These are phyloP conservation scores for Apiotrichum gracile DNA, from an alignment of 1,284 basidiomycete species.

Conservation along the genomic window DNA sequence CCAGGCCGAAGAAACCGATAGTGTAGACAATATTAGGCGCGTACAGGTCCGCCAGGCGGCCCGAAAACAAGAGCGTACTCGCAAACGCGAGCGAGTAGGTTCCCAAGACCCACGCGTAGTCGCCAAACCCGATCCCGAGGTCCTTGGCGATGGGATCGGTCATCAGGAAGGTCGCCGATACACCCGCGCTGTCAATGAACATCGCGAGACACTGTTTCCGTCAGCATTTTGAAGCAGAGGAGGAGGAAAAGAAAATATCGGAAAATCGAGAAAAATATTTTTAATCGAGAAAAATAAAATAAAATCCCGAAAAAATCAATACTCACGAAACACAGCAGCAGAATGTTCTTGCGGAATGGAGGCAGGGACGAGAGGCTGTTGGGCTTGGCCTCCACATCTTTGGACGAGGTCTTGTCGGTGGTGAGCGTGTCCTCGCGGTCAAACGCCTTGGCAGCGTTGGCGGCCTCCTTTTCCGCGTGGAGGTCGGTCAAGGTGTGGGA, in stretches of 20 bases:
- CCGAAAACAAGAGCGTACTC: conserved; percentile 34
- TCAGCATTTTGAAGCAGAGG: no score
- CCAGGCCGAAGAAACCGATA: conserved; percentile 39
- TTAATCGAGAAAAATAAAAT: no score
- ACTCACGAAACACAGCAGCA: conserved; percentile 33
- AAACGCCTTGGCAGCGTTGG: not conserved
- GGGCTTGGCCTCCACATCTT: not conserved
- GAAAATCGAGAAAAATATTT: no score
- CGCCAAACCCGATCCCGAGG: conserved; percentile 24
- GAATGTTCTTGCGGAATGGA: conserved; percentile 24
- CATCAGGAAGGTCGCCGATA: conserved; percentile 40
- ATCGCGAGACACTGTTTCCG: conserved; percentile 19
- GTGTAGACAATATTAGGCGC: conserved; percentile 37
- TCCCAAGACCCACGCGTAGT: conserved; percentile 41
- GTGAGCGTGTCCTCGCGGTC: not conserved
- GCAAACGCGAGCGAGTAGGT: conserved; percentile 32
- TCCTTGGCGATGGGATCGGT: conserved; percentile 39
- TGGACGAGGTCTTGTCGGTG: no score
- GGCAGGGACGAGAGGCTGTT: conserved; percentile 26
- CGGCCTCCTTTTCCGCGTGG: not conserved
- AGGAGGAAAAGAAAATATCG: not conserved
- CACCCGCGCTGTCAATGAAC: conserved; percentile 39
- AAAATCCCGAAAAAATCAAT: not conserved
- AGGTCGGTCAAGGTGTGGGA: not conserved
- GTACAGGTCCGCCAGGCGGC: conserved; percentile 40